These are phyloP conservation scores for Trametes coccinea DNA, from an alignment of 768 basidiomycete genomes.

Conservation along the genomic window DNA sequence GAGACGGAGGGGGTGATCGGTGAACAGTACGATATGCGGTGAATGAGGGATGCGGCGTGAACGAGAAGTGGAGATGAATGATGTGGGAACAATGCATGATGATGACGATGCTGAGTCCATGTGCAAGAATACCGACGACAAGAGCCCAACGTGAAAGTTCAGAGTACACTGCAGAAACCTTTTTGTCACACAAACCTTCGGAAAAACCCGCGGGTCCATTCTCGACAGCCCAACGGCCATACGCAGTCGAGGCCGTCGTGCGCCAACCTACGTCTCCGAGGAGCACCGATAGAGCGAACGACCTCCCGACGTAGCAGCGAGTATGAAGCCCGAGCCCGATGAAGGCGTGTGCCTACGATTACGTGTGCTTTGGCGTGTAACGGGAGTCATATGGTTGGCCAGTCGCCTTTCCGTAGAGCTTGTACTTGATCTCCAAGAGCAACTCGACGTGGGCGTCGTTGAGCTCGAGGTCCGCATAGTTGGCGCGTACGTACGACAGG, in stretches of 20 bases:
- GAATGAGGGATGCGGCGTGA: slow-evolving; percentile 18
- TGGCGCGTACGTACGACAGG: slow-evolving; percentile 45
- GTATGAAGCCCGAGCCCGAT: background rate
- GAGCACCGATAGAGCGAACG: background rate
- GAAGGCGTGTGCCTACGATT: background rate
- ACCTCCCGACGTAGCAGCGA: background rate
- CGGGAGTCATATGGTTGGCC: slow-evolving; percentile 12
- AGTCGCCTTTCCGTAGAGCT: slow-evolving; percentile 37
- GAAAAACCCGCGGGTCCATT: background rate
- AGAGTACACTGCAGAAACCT: slow-evolving; percentile 21
- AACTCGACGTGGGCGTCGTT: slow-evolving; percentile 39
- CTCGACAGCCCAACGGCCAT: background rate
- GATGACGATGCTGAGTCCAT: slow-evolving; percentile 29
- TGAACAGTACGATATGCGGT: slow-evolving; percentile 20
- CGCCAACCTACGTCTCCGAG: background rate
- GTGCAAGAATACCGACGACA: slow-evolving; percentile 25
- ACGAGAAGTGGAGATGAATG: slow-evolving; percentile 12
- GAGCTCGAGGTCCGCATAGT: slow-evolving; percentile 39
- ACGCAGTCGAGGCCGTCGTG: background rate
- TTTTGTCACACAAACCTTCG: slow-evolving; percentile 25
- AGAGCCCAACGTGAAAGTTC: slow-evolving; percentile 21
- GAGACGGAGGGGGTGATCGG: background rate
- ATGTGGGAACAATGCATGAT: slow-evolving; percentile 30
- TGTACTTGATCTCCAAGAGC: slow-evolving; percentile 51
- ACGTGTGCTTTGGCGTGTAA: background rate